Evolutionary conservation across 441 rosid species (phyloP).

Genomic region (Geranium incanum): DNA sequence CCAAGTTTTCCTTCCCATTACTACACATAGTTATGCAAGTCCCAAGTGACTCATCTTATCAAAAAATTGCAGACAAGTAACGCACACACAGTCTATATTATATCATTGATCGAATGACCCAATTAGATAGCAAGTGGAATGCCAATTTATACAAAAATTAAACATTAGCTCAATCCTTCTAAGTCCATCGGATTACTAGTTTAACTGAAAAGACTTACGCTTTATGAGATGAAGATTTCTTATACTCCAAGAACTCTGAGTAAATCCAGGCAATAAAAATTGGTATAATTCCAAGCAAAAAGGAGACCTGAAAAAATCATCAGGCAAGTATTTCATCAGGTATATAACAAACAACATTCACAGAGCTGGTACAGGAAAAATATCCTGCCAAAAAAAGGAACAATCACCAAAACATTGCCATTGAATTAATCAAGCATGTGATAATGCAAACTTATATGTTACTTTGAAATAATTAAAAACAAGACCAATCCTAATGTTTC

Average conservation of each 20-base stretch:
- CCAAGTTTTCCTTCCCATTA: background rate
- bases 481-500: too few relatives aligned
- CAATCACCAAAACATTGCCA: background rate
- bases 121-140: background rate
- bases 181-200: background rate
- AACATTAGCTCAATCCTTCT: conserved; percentile 5
- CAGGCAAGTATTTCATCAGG: conserved; percentile 15
- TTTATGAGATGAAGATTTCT: conserved; percentile 56
- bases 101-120: background rate
- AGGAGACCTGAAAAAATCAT: conserved; percentile 59
- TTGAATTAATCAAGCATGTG: background rate
- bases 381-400: background rate
- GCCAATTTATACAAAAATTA: background rate
- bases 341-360: background rate
- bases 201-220: conserved; percentile 47
- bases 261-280: conserved; percentile 77
- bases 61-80: background rate
- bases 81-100: background rate
- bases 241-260: conserved; percentile 70
- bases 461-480: too few relatives aligned
- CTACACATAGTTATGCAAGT: background rate
- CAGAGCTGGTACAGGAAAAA: background rate
- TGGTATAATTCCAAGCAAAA: conserved; percentile 77
- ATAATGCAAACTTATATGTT: too few relatives aligned
- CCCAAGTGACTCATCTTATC: background rate